Base-by-base conservation (phyloP, 2,329 filamentous ascomycete species). In the Dactylella cylindrospora region DNA sequence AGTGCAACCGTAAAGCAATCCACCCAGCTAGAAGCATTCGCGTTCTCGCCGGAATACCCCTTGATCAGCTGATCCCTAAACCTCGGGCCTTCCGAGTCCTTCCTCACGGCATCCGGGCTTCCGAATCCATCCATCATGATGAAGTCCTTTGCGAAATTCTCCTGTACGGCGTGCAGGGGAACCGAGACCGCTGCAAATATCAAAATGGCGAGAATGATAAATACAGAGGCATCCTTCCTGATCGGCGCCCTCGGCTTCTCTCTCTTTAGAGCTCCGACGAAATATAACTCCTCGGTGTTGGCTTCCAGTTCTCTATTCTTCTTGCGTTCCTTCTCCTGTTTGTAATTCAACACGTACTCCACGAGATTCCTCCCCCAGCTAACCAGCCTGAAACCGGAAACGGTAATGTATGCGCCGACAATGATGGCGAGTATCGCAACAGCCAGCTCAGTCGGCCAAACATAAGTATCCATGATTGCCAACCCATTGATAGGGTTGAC, bases 251-350 rank as follows among this genome's bases (percentile, higher is more conserved):
- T 53, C 36, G 55, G 55, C 23, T 61, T 53, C 17, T 61, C 47
- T 12, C 55, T 28, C 23, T 47, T 53, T 17, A 61, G 33, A 10
- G 47, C 32, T 19, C 47, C 47, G 22, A 61, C 55, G 23, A 61
- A 61, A 15, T 53, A 61, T 1, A 61, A 17, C 19, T 61, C 55
- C 23, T 61, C 55, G 2, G 55, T 47, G 23, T 61, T 61, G 12
- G 43, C 33, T 28, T 61, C 55, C 28, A 31, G 23, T 22, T 41
- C 47, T 22, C 47, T 40, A 29, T 40, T 33, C 55, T 52, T 53
- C 40, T 49, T 61, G 8, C 55, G 55, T 28, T 53, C 47, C 23
- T 13, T 28, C 33, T 61, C 55, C 19, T 61, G 41, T 9, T 38
- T 22, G 15, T 47, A 61, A 36, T 61, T 61, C 47, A 28, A 53